A percentile compares a stretch with the other conserved stretches of the same genome.
Evolutionary conservation across 1,284 basidiomycete genomes (phyloP).

Genomic region (Cerrena zonata): DNA sequence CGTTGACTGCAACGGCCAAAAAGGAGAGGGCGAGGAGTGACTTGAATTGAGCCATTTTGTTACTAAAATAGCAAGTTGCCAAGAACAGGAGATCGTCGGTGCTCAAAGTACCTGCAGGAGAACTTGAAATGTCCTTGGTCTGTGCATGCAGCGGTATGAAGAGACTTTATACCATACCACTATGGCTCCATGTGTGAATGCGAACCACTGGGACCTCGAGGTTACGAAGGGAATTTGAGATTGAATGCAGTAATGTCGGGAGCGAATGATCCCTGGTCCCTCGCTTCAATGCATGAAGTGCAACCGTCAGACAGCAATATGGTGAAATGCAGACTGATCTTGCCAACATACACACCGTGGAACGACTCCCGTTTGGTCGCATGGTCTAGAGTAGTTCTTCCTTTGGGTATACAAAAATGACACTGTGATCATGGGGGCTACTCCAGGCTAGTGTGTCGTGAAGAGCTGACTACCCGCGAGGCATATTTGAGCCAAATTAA

Average conservation of each 20-base stretch:
- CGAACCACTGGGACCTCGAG: neutral
- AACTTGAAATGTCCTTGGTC: neutral
- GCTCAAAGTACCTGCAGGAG: neutral
- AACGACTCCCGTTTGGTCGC: no score
- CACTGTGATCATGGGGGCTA: neutral
- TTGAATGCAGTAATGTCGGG: neutral
- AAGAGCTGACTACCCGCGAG: neutral
- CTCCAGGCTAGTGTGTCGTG: neutral
- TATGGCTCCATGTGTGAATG: neutral
- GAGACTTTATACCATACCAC: neutral
- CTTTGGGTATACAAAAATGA: no score
- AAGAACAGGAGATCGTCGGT: neutral
- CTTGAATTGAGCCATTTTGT: constrained; percentile 1
- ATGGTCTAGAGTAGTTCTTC: no score
- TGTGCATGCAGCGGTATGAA: neutral
- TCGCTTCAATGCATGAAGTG: neutral
- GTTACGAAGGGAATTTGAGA: no score
- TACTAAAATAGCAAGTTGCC: no score
- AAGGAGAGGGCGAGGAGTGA: constrained; percentile 3
- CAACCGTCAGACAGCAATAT: neutral
- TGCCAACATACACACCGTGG: no score
- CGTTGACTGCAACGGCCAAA: neutral
- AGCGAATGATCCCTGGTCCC: neutral
- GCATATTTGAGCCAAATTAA: neutral
- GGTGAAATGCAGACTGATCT: no score